These are phyloP conservation scores for Diutina rugosa DNA, from an alignment of 1,139 yeast genomes.

Conservation along the genomic window DNA sequence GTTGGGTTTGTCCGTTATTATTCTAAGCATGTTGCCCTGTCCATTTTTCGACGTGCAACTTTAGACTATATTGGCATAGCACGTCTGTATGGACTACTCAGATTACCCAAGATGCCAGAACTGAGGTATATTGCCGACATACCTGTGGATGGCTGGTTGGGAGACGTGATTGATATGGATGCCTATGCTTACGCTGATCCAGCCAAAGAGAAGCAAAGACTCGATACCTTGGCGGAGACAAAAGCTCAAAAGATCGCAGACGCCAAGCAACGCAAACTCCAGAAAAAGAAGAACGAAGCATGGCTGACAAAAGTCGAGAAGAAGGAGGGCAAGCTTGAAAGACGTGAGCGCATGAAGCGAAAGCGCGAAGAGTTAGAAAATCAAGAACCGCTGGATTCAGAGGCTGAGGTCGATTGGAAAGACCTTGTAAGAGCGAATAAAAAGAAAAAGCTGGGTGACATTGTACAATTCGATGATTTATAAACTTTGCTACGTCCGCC, in stretches of 20 bases:
- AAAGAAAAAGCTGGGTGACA: constrained; percentile 27
- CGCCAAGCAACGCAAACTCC: constrained; percentile 35
- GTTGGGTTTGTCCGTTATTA: constrained; percentile 79
- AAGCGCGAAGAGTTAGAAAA: constrained; percentile 53
- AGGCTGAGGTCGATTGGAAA: constrained; percentile 73
- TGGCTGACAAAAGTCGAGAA: constrained; percentile 67
- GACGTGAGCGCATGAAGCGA: constrained; percentile 51
- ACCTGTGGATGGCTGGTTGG: constrained; percentile 63
- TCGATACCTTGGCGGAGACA: constrained; percentile 36
- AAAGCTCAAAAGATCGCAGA: constrained; percentile 30
- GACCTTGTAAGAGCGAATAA: constrained; percentile 58
- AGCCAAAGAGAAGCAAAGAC: constrained; percentile 49
- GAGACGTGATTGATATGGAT: constrained; percentile 51
- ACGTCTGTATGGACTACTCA: constrained; percentile 61
- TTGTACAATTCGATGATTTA: constrained; percentile 50
- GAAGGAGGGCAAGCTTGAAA: constrained; percentile 49
- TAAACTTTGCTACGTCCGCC: constrained; percentile 29
- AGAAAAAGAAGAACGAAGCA: constrained; percentile 45
- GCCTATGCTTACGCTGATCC: constrained; percentile 50
- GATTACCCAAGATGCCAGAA: constrained; percentile 95
- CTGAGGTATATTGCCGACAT: constrained; percentile 37
- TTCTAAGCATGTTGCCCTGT: constrained; percentile 80
- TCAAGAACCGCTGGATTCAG: constrained; percentile 31
- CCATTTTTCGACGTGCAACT: constrained; percentile 67
- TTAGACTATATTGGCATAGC: constrained; percentile 69